A percentile compares a stretch with the other conserved stretches of the same genome.
phyloP scores from a whole-genome alignment of 208 protist species.

The Crithidia acanthocephali region DNA sequence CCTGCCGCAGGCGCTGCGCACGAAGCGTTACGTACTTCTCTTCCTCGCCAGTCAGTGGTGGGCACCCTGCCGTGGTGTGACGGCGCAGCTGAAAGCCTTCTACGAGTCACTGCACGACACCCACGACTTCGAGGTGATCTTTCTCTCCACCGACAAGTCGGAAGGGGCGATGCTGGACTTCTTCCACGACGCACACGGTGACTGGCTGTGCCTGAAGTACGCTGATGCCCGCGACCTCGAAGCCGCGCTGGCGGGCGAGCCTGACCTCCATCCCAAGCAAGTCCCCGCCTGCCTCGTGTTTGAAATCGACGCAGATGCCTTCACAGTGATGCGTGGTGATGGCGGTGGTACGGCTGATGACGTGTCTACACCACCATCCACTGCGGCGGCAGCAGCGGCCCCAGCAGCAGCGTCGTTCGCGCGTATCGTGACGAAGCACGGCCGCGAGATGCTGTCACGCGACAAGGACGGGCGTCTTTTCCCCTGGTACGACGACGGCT shows the following conservation, averaged over 20 bases:
- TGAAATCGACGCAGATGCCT: background rate
- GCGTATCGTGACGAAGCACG: conserved; percentile 6
- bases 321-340: background rate
- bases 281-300: conserved; percentile 12
- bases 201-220: conserved; percentile 41
- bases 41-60: conserved; percentile 19
- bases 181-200: conserved; percentile 34
- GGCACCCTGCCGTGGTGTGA: conserved; percentile 18
- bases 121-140: conserved; percentile 63
- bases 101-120: conserved; percentile 32
- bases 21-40: conserved; percentile 11
- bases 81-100: conserved; percentile 22
- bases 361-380: background rate
- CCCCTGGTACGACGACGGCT: conserved; percentile 20
- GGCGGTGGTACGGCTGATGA: background rate
- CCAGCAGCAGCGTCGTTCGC: no score
- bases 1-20: conserved; percentile 9
- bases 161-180: conserved; percentile 53
- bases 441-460: conserved; percentile 9
- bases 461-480: conserved; percentile 7
- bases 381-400: background rate
- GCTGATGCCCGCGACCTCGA: conserved; percentile 4
- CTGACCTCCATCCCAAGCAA: background rate
- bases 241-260: background rate
- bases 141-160: conserved; percentile 55